These are phyloP conservation scores for Lasiosphaeria hispida DNA, from an alignment of 495 filamentous ascomycete genomes.

Conservation along the genomic window DNA sequence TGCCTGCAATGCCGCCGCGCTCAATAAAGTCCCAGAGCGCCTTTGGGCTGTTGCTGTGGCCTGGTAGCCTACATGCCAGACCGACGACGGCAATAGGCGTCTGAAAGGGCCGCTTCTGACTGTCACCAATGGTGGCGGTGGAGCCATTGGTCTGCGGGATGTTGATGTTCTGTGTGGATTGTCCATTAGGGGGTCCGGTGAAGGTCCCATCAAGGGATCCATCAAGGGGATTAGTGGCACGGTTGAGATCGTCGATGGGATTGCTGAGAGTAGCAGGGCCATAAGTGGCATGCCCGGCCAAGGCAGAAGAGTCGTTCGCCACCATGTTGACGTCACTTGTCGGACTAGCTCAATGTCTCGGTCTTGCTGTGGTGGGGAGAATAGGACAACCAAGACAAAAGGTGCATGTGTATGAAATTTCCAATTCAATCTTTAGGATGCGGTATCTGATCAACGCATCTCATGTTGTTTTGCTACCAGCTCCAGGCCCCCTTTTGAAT, in stretches of 20 bases:
- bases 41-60: slow-evolving; percentile 5
- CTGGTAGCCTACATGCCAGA: slow-evolving; percentile 16
- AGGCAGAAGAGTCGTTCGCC: not conserved
- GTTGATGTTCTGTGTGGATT: not conserved
- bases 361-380: too few relatives aligned
- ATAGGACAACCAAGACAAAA: too few relatives aligned
- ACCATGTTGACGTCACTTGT: not conserved
- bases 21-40: slow-evolving; percentile 16
- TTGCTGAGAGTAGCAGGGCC: not conserved
- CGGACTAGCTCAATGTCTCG: too few relatives aligned
- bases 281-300: not conserved
- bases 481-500: too few relatives aligned
- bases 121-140: not conserved
- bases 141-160: not conserved
- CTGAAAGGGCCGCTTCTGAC: not conserved
- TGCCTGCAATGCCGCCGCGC: slow-evolving; percentile 5
- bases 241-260: too few relatives aligned
- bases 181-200: not conserved
- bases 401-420: too few relatives aligned
- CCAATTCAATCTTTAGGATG: too few relatives aligned
- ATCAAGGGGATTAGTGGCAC: not conserved
- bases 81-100: slow-evolving; percentile 16
- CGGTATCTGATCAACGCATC: too few relatives aligned
- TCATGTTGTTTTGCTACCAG: too few relatives aligned
- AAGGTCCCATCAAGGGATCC: not conserved